phyloP scores from a whole-genome alignment of 495 filamentous ascomycete genomes.

The Podospora conica region DNA sequence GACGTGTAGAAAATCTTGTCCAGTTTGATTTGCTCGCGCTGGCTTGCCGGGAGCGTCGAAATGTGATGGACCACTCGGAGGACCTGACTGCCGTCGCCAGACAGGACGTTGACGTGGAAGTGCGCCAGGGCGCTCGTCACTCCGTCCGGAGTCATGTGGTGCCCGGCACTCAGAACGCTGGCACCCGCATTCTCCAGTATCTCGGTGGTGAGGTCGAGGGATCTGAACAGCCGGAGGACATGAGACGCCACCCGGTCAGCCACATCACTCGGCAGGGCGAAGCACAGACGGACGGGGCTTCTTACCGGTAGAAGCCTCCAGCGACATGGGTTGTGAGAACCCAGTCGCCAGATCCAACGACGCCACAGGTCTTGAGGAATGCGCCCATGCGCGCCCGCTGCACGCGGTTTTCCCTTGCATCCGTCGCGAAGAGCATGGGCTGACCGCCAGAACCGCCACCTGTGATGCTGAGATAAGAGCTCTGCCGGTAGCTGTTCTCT shows the following conservation, averaged over 20 bases:
- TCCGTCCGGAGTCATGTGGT: not conserved
- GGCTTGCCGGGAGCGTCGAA: not conserved
- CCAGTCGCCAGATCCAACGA: not conserved
- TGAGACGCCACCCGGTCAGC: not conserved
- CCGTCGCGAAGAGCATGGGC: not conserved
- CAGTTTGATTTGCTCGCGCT: not conserved
- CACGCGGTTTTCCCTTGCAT: not conserved
- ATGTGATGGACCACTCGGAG: not conserved
- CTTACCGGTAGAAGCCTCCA: not conserved
- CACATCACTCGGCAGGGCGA: not conserved
- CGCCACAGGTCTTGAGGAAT: not conserved
- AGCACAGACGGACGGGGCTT: not conserved
- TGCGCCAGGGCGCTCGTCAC: not conserved
- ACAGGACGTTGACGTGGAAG: not conserved
- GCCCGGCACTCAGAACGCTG: not conserved
- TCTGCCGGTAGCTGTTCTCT: not conserved
- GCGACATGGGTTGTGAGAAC: not conserved
- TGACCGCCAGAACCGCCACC: not conserved
- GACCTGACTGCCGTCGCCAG: not conserved
- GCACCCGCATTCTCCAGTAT: not conserved
- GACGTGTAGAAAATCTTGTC: not conserved
- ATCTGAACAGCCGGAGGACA: not conserved
- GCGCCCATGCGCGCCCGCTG: not conserved
- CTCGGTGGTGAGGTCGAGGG: not conserved
- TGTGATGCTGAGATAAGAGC: not conserved